These are phyloP conservation scores for Vitis amurensis DNA, from an alignment of 164 flowering plant species.

Conservation along the genomic window DNA sequence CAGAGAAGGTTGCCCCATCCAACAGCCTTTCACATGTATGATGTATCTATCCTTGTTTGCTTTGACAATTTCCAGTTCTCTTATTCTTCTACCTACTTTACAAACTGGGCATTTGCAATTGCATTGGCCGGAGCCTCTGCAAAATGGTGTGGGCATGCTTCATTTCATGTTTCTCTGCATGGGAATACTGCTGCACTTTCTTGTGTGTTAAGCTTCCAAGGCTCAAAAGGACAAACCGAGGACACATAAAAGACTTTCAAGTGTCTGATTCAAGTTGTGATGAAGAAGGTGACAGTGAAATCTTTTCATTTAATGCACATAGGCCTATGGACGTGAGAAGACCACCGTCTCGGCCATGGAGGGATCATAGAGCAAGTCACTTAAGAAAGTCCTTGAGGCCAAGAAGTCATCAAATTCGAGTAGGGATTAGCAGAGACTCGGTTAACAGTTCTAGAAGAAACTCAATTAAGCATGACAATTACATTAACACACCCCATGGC, in stretches of 20 bases:
- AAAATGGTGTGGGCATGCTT: conserved; percentile 39
- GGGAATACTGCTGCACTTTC: conserved; percentile 39
- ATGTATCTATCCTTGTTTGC: not conserved
- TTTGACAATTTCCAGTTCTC: conserved; percentile 43
- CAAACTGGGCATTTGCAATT: conserved; percentile 46
- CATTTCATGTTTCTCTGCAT: conserved; percentile 29
- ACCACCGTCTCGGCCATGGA: conserved; percentile 13
- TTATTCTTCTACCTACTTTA: conserved; percentile 49
- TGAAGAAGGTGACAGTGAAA: conserved; percentile 16
- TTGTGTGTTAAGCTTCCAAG: conserved; percentile 25
- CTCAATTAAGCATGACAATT: conserved; percentile 8
- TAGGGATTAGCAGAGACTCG: conserved; percentile 27
- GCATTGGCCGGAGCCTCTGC: conserved; percentile 35
- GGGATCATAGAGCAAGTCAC: conserved; percentile 26
- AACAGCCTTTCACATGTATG: too few species aligned
- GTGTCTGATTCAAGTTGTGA: conserved; percentile 6
- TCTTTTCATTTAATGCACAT: conserved; percentile 5
- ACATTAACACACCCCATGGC: conserved; percentile 19
- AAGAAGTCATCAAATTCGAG: conserved; percentile 28
- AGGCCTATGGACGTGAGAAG: conserved; percentile 8
- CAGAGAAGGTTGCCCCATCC: too few species aligned
- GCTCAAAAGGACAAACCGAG: conserved; percentile 15
- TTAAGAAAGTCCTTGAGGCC: conserved; percentile 45
- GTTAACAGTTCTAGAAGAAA: conserved; percentile 9
- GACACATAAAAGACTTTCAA: conserved; percentile 20